Percentiles rank a stretch among this genome's conserved stretches.
These are phyloP conservation scores for Plasmodium coatneyi DNA, from an alignment of 169 alveolate species.

Conservation along the genomic window DNA sequence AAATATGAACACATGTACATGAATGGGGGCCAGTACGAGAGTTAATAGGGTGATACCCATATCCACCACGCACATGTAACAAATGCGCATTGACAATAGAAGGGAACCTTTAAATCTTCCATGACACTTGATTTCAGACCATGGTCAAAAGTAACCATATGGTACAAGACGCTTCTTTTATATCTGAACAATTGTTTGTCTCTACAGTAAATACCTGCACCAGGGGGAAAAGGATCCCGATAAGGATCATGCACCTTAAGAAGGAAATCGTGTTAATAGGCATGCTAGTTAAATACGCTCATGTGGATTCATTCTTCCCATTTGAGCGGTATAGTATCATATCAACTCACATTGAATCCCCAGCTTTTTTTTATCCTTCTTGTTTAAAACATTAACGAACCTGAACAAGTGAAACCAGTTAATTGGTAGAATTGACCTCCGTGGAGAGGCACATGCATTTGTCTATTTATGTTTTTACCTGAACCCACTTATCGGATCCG, in stretches of 20 bases:
- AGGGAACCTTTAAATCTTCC: slow-evolving; percentile 48
- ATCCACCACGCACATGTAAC: neutral
- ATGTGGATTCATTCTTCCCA: neutral
- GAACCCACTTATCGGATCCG: slow-evolving; percentile 66
- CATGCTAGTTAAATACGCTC: neutral
- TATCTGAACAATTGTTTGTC: slow-evolving; percentile 49
- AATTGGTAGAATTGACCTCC: neutral
- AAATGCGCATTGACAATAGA: neutral
- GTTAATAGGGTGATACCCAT: neutral
- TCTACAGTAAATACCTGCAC: slow-evolving; percentile 65
- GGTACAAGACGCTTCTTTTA: slow-evolving; percentile 60
- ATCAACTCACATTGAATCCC: slow-evolving; percentile 57
- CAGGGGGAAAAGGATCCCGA: neutral
- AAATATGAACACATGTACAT: neutral
- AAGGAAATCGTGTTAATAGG: neutral
- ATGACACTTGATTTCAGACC: slow-evolving; percentile 53
- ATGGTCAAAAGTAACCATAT: slow-evolving; percentile 69
- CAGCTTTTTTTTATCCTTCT: slow-evolving; percentile 46
- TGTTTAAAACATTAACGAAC: slow-evolving; percentile 58
- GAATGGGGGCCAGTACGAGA: neutral
- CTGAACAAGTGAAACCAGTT: slow-evolving; percentile 12
- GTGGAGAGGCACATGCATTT: neutral
- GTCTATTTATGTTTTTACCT: slow-evolving; percentile 27
- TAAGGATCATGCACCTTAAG: neutral
- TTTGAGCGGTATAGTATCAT: neutral